Conservation (phyloP, 495 filamentous ascomycete species). For the Daldinia childiae region DNA sequence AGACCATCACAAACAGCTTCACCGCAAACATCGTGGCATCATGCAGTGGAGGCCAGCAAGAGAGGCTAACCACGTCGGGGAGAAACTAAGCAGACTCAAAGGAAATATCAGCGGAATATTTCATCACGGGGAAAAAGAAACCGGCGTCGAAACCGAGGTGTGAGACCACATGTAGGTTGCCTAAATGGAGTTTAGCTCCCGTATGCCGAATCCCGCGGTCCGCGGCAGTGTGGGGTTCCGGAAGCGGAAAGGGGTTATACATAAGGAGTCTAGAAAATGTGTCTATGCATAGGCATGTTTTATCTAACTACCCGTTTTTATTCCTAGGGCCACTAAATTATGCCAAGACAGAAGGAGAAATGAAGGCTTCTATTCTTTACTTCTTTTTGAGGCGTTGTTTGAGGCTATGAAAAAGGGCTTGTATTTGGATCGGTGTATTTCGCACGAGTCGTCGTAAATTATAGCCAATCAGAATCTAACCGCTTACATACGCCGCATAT, state of each 20-base stretch:
- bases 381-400: not conserved
- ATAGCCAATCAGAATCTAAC: not conserved
- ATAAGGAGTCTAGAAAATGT: not conserved
- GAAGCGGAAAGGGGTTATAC: not conserved
- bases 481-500: not conserved
- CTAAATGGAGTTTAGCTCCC: not conserved
- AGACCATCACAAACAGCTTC: slow-evolving; percentile 66
- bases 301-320: not conserved
- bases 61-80: slow-evolving; percentile 67
- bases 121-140: slow-evolving; percentile 65
- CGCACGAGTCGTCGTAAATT: not conserved
- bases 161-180: slow-evolving; percentile 23
- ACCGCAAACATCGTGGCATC: slow-evolving; percentile 69
- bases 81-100: slow-evolving; percentile 63
- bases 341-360: not conserved
- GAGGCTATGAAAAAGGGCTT: not conserved
- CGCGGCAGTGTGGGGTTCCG: not conserved
- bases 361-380: not conserved
- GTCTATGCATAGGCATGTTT: not conserved
- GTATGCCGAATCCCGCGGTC: not conserved
- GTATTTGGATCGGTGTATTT: not conserved
- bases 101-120: slow-evolving; percentile 63
- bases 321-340: not conserved
- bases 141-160: slow-evolving; percentile 70
- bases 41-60: slow-evolving; percentile 76